Evolutionary conservation across 495 filamentous ascomycete species (phyloP).

Genomic region (Aspergillus affinis): DNA sequence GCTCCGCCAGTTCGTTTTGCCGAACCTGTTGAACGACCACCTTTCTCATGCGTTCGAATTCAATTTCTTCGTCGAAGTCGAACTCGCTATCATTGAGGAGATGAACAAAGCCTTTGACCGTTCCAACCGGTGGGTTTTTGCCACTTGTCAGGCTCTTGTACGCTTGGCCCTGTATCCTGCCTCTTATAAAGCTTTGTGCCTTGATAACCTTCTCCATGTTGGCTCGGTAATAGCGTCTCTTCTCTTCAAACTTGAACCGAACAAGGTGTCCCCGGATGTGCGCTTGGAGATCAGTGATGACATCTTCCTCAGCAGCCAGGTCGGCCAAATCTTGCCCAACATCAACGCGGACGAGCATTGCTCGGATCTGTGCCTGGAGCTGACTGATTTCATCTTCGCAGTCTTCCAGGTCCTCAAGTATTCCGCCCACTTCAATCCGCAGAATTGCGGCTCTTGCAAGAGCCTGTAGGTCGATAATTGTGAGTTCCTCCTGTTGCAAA

Average conservation of each 20-base stretch:
- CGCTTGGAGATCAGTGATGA: constrained; percentile 72
- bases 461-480: constrained; percentile 69
- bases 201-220: constrained; percentile 99
- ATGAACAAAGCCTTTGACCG: constrained; percentile 97
- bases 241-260: constrained; percentile 73
- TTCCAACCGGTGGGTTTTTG: constrained; percentile 96
- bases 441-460: constrained; percentile 71
- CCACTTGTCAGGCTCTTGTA: constrained; percentile 94
- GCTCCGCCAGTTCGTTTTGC: constrained; percentile 94
- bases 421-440: constrained; percentile 65
- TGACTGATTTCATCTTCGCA: constrained; percentile 69
- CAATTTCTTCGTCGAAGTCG: constrained; percentile 97
- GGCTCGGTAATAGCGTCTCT: constrained; percentile 82
- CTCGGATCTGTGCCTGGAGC: constrained; percentile 73
- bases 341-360: constrained; percentile 71
- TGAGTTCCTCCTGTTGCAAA: constrained; percentile 56
- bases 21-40: constrained; percentile 95
- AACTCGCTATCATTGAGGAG: constrained; percentile 97
- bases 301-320: constrained; percentile 78
- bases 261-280: constrained; percentile 71
- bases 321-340: constrained; percentile 68
- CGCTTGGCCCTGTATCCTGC: constrained; percentile 90
- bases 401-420: constrained; percentile 75
- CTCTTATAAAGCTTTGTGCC: constrained; percentile 93
- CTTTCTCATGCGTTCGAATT: constrained; percentile 90